These are phyloP conservation scores for Jasminum sambac DNA, from an alignment of 257 asterid genomes.

Conservation along the genomic window DNA sequence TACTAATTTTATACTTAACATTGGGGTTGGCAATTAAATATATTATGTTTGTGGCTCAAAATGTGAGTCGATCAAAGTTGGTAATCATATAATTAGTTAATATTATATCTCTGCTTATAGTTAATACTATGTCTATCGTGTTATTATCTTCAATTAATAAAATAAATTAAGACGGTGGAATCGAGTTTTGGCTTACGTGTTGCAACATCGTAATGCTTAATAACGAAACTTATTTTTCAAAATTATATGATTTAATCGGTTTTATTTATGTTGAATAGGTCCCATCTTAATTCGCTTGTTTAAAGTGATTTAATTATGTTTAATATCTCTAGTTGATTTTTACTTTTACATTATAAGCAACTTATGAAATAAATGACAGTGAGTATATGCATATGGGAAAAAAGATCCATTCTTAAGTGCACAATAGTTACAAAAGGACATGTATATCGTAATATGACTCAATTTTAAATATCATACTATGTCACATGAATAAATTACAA, in stretches of 20 bases:
- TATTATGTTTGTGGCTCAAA: slow-evolving; percentile 41
- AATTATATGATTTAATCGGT: neutral
- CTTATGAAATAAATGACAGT: too few relatives aligned
- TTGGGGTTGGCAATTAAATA: slow-evolving; percentile 14
- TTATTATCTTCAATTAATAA: neutral
- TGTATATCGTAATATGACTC: too few relatives aligned
- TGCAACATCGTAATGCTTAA: slow-evolving; percentile 10
- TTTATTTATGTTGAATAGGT: neutral
- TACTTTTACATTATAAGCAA: too few relatives aligned
- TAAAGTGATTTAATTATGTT: too few relatives aligned
- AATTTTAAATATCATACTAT: too few relatives aligned
- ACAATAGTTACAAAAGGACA: too few relatives aligned
- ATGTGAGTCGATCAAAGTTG: slow-evolving; percentile 26
- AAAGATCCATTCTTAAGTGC: too few relatives aligned
- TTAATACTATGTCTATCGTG: neutral
- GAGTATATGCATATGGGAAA: too few relatives aligned
- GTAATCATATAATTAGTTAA: slow-evolving; percentile 30
- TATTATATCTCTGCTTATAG: slow-evolving; percentile 16
- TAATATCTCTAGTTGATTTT: too few relatives aligned
- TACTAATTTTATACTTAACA: neutral
- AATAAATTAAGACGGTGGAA: neutral
- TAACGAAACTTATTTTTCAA: neutral
- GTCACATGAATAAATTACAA: too few relatives aligned
- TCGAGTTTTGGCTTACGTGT: slow-evolving; percentile 19
- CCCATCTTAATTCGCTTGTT: neutral